Evolutionary conservation across 495 filamentous ascomycete genomes (phyloP).

Genomic region (Cercophora newfieldiana): DNA sequence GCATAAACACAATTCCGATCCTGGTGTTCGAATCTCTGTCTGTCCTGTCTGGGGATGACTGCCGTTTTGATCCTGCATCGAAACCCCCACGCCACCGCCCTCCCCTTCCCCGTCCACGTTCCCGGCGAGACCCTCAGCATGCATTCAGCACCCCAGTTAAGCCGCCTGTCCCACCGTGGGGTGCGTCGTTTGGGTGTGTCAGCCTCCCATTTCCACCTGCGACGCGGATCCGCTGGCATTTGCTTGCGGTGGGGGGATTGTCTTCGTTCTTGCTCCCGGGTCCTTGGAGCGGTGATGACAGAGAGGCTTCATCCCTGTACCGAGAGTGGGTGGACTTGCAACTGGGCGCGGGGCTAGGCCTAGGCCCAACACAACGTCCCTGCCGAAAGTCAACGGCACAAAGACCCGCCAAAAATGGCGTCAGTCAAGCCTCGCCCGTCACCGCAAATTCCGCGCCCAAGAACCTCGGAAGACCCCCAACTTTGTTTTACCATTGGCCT

Average conservation of each 20-base stretch:
- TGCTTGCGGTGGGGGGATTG: neutral
- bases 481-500: neutral
- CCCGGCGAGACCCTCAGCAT: neutral
- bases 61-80: slow-evolving; percentile 9
- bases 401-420: slow-evolving; percentile 5
- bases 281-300: neutral
- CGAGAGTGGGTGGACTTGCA: neutral
- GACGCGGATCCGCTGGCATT: slow-evolving; percentile 2
- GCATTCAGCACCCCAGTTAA: neutral
- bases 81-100: slow-evolving; percentile 14
- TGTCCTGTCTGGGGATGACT: slow-evolving; percentile 8
- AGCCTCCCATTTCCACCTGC: slow-evolving; percentile 6
- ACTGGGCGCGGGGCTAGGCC: neutral
- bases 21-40: neutral
- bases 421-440: neutral
- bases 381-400: neutral
- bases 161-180: slow-evolving; percentile 21
- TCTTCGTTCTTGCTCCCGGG: neutral
- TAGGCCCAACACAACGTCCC: neutral
- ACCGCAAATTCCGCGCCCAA: neutral
- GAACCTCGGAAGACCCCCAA: neutral
- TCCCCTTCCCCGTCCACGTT: slow-evolving; percentile 3
- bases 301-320: neutral
- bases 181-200: slow-evolving; percentile 18
- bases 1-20: neutral